Base-by-base conservation (phyloP, 371 early-diverging fungal genomes). In the Mucor velutinosus region DNA sequence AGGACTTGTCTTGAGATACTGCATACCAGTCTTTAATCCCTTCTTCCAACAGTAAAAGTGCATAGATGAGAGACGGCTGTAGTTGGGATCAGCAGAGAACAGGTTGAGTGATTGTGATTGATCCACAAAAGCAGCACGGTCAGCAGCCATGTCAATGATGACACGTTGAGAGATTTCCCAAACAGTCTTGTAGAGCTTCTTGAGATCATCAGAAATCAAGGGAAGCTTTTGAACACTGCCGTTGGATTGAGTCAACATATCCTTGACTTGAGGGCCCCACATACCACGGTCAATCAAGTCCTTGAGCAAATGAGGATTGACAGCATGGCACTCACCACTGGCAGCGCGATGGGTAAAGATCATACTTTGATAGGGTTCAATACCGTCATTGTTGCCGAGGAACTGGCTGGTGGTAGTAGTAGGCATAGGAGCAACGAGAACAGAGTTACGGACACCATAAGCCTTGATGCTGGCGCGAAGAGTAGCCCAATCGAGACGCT, bases 11-110 rank as follows among this genome's bases (percentile, higher is more conserved):
- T 97, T 92, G 62, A 99, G 84, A 76, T 98, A 99, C 79, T 99
- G 99, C 97, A 98, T 97, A 70, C 99, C 99, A 7, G 99, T 99
- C 93, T 99, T 99, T 30, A 99, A 85, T 0, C 99, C 99, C 78
- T 88, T 89, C 83, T 93, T 93, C 97, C 97, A 99, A 17, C 95
- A 96, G 78, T 97, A 97, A 74, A 99, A 99, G 82, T 99, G 99
- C 99, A 99, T 99, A 49, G 90, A 89, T 10, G 97, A 96, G 56
- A 99, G 89, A 82, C 95, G 92, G 69, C 91, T 92, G 78, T 91
- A 95, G 69, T 90, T 95, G n/a, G 99, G 95, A 47, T 94, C 93
- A 37, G 93, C 93, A 69, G 98, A 85, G 81, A 97, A 98, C 49
- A 99, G 89, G 77, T 99, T 99, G 39, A 99, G 82, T 27, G 95